A percentile compares a stretch with the other conserved stretches of the same genome.
Conservation (phyloP, 305 asterid genomes). For the Withania somnifera region DNA sequence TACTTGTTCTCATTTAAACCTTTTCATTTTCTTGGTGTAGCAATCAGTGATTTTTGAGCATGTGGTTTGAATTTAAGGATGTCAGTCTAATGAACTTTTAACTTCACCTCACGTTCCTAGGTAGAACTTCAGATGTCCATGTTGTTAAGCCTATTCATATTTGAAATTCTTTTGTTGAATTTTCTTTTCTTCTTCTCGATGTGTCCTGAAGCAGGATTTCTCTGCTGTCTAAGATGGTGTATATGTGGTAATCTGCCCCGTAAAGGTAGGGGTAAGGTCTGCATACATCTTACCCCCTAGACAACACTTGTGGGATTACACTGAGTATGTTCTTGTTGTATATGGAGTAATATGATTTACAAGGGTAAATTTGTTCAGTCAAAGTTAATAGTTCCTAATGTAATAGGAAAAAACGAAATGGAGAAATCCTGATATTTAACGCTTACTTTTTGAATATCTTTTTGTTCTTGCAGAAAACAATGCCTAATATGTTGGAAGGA, state of each 20-base stretch:
- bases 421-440: constrained; percentile 4
- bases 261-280: background rate
- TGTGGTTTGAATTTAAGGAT: background rate
- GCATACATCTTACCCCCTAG: background rate
- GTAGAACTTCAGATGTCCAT: background rate
- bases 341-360: background rate
- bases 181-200: background rate
- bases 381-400: background rate
- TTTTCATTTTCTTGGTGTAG: background rate
- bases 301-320: too few species aligned
- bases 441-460: constrained; percentile 16
- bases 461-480: constrained; percentile 59
- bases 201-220: background rate
- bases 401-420: background rate
- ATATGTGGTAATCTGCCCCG: background rate
- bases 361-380: background rate
- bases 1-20: background rate
- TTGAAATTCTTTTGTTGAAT: background rate
- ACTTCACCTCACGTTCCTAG: background rate
- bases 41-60: background rate
- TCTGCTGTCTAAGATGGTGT: background rate
- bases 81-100: background rate
- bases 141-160: background rate
- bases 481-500: constrained; percentile 67
- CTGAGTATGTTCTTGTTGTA: background rate